phyloP scores from a whole-genome alignment of 306 rosid genomes.

The Canavalia gladiata region DNA sequence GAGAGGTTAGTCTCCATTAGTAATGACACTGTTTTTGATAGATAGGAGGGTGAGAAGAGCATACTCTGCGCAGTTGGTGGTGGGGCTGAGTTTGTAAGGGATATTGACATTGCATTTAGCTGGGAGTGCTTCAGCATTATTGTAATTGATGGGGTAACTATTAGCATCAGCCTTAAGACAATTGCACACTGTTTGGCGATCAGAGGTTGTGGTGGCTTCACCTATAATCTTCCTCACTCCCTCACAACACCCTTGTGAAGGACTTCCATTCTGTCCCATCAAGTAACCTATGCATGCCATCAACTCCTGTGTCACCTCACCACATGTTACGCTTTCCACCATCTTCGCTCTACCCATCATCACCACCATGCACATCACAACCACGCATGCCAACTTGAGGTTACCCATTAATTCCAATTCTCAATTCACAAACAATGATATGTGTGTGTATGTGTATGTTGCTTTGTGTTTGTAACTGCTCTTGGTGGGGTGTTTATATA shows the following conservation, averaged over 20 bases:
- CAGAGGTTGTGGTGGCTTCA: conserved; percentile 36
- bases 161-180: conserved; percentile 55
- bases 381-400: conserved; percentile 44
- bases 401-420: conserved; percentile 2
- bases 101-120: conserved; percentile 46
- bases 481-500: conserved; percentile 1
- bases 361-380: conserved; percentile 43
- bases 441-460: neutral
- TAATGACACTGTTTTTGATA: too few species aligned
- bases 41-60: neutral
- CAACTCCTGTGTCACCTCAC: neutral
- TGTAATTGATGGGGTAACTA: neutral
- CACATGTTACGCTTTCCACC: conserved; percentile 51
- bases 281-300: conserved; percentile 31
- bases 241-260: conserved; percentile 35
- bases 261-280: neutral
- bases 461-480: neutral
- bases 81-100: conserved; percentile 62
- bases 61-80: conserved; percentile 53
- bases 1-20: too few species aligned
- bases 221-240: conserved; percentile 34
- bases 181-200: conserved; percentile 46
- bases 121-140: conserved; percentile 50
- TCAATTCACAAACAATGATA: neutral
- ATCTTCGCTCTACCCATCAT: conserved; percentile 31